phyloP scores from a whole-genome alignment of 106 monocot species.

The Ottelia alismoides region DNA sequence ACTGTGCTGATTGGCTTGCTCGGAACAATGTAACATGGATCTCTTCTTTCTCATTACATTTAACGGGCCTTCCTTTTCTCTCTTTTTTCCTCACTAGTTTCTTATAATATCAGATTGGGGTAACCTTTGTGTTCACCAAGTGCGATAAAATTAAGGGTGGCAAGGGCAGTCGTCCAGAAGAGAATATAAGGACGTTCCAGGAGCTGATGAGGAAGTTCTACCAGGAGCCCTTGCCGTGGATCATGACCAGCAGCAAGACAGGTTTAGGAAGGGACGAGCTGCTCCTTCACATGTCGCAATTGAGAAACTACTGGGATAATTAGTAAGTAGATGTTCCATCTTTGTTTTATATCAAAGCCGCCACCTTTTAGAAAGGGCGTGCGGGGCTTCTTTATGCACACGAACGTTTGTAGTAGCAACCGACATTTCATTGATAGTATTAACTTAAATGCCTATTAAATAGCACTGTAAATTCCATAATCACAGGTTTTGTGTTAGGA shows the following conservation, averaged over 20 bases:
- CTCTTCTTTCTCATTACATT: too few species aligned
- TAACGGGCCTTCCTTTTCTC: too few species aligned
- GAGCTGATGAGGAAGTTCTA: slow-evolving; percentile 57
- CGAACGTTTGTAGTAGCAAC: too few species aligned
- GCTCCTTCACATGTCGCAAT: slow-evolving; percentile 96
- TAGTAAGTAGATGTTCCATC: slow-evolving; percentile 6
- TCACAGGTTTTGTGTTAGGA: too few species aligned
- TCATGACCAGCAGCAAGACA: slow-evolving; percentile 92
- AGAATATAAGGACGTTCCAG: slow-evolving; percentile 71
- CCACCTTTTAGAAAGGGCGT: too few species aligned
- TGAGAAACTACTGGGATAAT: slow-evolving; percentile 95
- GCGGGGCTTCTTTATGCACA: too few species aligned
- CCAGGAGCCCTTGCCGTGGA: slow-evolving; percentile 76
- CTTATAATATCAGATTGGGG: slow-evolving; percentile 58
- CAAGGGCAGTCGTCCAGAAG: slow-evolving; percentile 58
- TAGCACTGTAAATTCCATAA: too few species aligned
- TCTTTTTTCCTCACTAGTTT: too few species aligned
- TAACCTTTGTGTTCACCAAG: slow-evolving; percentile 97
- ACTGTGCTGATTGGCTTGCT: slow-evolving; percentile 96
- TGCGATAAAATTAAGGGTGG: slow-evolving; percentile 87
- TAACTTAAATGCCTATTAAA: too few species aligned
- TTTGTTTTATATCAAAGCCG: too few species aligned
- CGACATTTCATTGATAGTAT: too few species aligned
- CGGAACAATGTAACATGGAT: slow-evolving; percentile 95
- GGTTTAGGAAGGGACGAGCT: slow-evolving; percentile 83